Conservation (phyloP, 176 grass and related monocot species). For the Themeda triandra region DNA sequence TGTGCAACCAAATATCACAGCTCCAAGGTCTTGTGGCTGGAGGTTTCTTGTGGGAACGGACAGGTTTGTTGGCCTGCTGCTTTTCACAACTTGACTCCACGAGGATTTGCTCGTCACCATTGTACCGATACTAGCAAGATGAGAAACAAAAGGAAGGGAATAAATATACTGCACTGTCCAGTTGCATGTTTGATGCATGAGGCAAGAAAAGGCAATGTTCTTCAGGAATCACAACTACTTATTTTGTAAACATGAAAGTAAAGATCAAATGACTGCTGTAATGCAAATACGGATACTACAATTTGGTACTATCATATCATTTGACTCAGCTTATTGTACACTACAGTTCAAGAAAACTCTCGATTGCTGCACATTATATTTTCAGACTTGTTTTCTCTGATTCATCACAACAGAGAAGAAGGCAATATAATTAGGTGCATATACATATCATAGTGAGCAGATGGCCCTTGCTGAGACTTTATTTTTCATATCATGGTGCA, state of each 20-base stretch:
- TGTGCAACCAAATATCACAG: constrained; percentile 77
- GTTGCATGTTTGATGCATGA: neutral
- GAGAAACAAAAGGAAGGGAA: neutral
- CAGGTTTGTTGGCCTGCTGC: constrained; percentile 28
- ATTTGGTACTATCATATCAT: neutral
- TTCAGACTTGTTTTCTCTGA: neutral
- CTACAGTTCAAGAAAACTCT: neutral
- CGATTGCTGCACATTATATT: neutral
- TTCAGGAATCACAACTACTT: neutral
- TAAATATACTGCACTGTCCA: neutral
- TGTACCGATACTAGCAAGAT: constrained; percentile 13
- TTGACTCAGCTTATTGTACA: neutral
- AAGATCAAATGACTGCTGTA: neutral
- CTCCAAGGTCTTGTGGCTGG: constrained; percentile 54
- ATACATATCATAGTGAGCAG: neutral
- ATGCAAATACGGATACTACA: neutral
- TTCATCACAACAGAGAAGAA: neutral
- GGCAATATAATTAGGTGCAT: neutral
- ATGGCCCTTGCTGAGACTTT: neutral
- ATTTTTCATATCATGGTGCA: neutral
- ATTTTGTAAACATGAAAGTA: constrained; percentile 16
- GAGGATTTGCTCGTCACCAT: constrained; percentile 41
- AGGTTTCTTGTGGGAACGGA: constrained; percentile 51
- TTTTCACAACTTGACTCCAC: constrained; percentile 20
- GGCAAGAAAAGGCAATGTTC: neutral